phyloP scores from a whole-genome alignment of 441 rosid species.

The Croton setiger region DNA sequence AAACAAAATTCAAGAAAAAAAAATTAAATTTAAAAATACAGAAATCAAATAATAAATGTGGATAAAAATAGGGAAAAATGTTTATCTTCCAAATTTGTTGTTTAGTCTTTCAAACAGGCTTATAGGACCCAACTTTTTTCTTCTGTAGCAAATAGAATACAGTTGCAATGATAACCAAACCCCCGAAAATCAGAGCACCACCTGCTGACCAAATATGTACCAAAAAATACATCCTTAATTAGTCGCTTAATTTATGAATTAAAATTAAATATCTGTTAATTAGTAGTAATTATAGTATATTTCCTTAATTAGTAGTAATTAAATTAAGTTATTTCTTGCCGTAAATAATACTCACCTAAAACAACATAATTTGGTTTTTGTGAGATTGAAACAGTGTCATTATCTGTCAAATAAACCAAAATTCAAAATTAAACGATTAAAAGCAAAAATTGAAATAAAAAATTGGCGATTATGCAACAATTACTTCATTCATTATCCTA shows the following conservation, averaged over 20 bases:
- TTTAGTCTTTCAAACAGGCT: slow-evolving; percentile 28
- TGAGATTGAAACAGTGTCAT: neutral
- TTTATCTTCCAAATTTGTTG: neutral
- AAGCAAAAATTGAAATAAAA: no score
- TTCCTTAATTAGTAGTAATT: neutral
- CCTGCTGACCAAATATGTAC: slow-evolving; percentile 13
- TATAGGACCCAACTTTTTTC: slow-evolving; percentile 20
- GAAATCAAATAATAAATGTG: no score
- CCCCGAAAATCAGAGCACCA: slow-evolving; percentile 24
- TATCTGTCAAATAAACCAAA: neutral
- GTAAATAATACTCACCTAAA: slow-evolving; percentile 20
- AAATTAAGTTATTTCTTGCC: neutral
- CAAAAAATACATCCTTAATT: neutral
- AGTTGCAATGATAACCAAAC: slow-evolving; percentile 12
- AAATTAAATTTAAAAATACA: no score
- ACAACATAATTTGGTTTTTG: slow-evolving; percentile 5
- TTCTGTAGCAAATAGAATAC: slow-evolving; percentile 23
- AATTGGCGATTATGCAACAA: no score
- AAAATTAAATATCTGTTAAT: neutral
- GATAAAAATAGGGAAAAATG: no score
- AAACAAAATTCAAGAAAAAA: no score
- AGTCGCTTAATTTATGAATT: neutral
- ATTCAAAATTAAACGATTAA: no score
- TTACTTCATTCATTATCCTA: no score
- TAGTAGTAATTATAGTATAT: neutral